These are phyloP conservation scores for Diaporthe helianthi DNA, from an alignment of 2,329 filamentous ascomycete species.

Conservation along the genomic window DNA sequence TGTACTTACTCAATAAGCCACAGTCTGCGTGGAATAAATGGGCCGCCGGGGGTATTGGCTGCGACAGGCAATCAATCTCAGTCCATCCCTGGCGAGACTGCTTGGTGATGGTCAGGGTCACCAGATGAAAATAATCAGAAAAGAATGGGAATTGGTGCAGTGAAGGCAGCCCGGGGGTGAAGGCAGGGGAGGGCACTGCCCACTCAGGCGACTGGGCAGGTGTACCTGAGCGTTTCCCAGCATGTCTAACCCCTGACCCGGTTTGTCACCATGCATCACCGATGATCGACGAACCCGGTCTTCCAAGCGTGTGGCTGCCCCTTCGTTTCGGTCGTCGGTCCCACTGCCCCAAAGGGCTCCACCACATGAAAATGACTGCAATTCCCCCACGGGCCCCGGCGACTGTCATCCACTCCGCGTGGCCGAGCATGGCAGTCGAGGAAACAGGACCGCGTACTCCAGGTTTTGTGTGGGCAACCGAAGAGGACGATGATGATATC, in stretches of 20 bases:
- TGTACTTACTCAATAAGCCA: conserved; percentile 32
- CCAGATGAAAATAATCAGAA: conserved; percentile 19
- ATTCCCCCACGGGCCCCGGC: conserved; percentile 10
- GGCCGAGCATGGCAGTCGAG: conserved; percentile 8
- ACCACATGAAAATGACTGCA: conserved; percentile 19
- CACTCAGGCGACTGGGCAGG: too few relatives aligned
- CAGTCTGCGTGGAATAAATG: conserved; percentile 28
- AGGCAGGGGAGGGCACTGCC: background rate
- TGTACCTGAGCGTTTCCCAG: conserved; percentile 20
- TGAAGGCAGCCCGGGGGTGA: background rate
- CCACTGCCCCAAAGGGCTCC: conserved; percentile 23
- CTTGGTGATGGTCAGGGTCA: conserved; percentile 9
- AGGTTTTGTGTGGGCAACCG: conserved; percentile 2
- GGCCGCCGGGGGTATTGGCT: conserved; percentile 1
- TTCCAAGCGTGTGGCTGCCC: background rate
- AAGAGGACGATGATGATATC: conserved; percentile 2
- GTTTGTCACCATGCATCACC: conserved; percentile 15
- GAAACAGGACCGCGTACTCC: conserved; percentile 16
- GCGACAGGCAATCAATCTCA: conserved; percentile 32
- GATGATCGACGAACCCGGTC: conserved; percentile 20
- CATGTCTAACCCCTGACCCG: conserved; percentile 14
- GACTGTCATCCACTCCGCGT: conserved; percentile 9
- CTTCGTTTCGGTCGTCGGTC: conserved; percentile 24
- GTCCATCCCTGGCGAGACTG: conserved; percentile 24
- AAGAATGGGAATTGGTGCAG: conserved; percentile 17